phyloP scores from a whole-genome alignment of 164 flowering plant genomes.

The Vitis vinifera region ASM3070453v1 NC_081808.1:6372001-6372500 shows the following conservation, averaged over 20 bases:
- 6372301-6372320: constrained; percentile 97
- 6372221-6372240: constrained; percentile 85
- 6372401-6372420: too few relatives aligned
- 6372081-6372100: constrained; percentile 96
- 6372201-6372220: constrained; percentile 99
- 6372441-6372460: neutral
- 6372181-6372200: constrained; percentile 98
- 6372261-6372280: constrained; percentile 99
- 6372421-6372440: neutral
- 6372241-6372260: constrained; percentile 99
- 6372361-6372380: neutral
- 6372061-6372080: constrained; percentile 98
- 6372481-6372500: too few relatives aligned
- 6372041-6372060: constrained; percentile 74
- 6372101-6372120: constrained; percentile 91
- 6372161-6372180: constrained; percentile 97
- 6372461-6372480: too few relatives aligned
- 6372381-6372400: neutral
- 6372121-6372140: constrained; percentile 88
- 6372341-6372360: neutral
- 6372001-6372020: neutral
- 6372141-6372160: constrained; percentile 82
- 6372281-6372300: constrained; percentile 99
- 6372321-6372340: constrained; percentile 80
- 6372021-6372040: neutral